Evolutionary conservation across 192 early-diverging fungal genomes (phyloP).

Genomic region (Gonapodya sp.): DNA sequence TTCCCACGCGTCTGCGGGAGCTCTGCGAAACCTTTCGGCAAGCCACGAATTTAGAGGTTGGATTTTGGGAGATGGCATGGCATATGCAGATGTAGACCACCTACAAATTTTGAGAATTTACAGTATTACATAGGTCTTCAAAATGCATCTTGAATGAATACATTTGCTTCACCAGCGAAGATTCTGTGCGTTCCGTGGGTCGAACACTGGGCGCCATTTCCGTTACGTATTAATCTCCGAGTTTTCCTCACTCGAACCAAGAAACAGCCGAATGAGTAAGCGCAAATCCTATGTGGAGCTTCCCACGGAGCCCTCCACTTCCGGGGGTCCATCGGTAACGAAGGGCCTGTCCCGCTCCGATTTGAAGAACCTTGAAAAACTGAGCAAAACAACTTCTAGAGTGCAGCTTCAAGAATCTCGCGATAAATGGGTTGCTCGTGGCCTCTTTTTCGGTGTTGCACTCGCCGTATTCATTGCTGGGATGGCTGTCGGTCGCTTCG

Average conservation of each 20-base stretch:
- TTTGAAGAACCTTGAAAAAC: not conserved
- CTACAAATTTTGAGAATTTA: too few species aligned
- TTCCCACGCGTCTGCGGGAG: slow-evolving; percentile 25
- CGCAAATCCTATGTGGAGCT: not conserved
- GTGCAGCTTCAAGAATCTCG: not conserved
- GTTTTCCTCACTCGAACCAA: too few species aligned
- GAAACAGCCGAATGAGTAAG: not conserved
- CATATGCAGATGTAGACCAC: too few species aligned
- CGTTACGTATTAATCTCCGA: too few species aligned
- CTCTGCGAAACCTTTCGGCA: slow-evolving; percentile 59
- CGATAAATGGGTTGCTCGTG: not conserved
- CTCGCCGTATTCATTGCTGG: not conserved
- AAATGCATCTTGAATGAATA: too few species aligned
- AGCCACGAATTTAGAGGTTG: slow-evolving; percentile 57
- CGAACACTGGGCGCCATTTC: too few species aligned
- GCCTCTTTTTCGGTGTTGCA: not conserved
- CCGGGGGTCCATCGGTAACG: not conserved
- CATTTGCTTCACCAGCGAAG: too few species aligned
- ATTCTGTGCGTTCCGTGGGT: too few species aligned
- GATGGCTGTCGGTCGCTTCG: not conserved
- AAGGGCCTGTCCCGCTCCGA: not conserved
- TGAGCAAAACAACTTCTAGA: not conserved
- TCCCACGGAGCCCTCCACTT: not conserved
- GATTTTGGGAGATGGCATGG: slow-evolving; percentile 57
- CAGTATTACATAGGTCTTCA: too few species aligned